phyloP scores from a whole-genome alignment of 495 filamentous ascomycete species.

The Neurospora discreta region DNA sequence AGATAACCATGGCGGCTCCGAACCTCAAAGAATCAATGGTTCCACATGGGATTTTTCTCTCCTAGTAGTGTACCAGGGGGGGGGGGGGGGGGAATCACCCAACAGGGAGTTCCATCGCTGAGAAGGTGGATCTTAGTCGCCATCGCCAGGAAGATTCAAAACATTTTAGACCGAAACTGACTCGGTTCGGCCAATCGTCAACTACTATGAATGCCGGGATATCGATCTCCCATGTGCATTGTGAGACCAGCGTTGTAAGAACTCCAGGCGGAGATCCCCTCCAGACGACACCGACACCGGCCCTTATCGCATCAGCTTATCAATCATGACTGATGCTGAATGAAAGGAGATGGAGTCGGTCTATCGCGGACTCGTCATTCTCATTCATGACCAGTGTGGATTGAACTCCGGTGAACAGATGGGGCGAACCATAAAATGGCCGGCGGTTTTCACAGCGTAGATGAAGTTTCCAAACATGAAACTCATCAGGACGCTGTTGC shows the following conservation, averaged over 20 bases:
- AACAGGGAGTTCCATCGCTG: not conserved
- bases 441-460: not conserved
- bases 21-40: not conserved
- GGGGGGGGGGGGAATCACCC: not conserved
- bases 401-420: not conserved
- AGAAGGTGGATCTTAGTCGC: not conserved
- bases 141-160: not conserved
- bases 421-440: not conserved
- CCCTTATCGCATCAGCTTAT: not conserved
- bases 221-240: not conserved
- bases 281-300: not conserved
- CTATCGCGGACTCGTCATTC: not conserved
- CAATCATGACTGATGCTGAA: not conserved
- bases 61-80: not conserved
- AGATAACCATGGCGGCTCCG: not conserved
- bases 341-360: not conserved
- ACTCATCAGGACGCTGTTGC: not conserved
- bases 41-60: not conserved
- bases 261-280: not conserved
- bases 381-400: not conserved
- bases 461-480: not conserved
- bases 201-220: not conserved
- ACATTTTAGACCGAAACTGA: not conserved
- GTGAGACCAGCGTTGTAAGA: not conserved
- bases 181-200: not conserved